phyloP scores from a whole-genome alignment of 345 rosid genomes.

The Eucalyptus victrix region DNA sequence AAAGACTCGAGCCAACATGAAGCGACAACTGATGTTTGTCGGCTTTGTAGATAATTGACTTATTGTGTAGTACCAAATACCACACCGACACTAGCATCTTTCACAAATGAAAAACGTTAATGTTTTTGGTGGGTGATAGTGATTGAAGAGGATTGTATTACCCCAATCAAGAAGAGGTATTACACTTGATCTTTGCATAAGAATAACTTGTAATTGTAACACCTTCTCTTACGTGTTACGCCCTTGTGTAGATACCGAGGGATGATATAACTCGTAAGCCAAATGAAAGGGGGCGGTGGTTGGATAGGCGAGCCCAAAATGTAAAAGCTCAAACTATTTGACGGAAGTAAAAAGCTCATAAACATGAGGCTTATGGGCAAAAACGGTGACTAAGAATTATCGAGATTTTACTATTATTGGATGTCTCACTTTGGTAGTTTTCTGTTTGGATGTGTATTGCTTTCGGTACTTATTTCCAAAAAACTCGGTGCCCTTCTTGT shows the following conservation, averaged over 20 bases:
- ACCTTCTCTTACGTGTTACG: too few relatives aligned
- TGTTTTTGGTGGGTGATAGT: too few relatives aligned
- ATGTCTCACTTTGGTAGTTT: neutral
- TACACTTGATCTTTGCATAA: neutral
- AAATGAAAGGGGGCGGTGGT: rapidly evolving
- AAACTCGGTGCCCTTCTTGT: neutral
- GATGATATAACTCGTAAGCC: neutral
- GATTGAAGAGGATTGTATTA: too few relatives aligned
- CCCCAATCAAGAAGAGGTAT: neutral
- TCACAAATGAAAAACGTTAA: neutral
- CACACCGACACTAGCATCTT: neutral
- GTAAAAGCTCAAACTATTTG: too few relatives aligned
- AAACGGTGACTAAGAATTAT: neutral
- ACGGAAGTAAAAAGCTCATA: too few relatives aligned
- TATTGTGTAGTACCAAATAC: neutral
- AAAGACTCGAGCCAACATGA: neutral
- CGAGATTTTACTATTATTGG: neutral
- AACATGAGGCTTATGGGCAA: too few relatives aligned
- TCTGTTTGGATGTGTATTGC: neutral
- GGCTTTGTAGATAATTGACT: neutral
- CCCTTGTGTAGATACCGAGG: neutral
- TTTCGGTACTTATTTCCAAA: neutral
- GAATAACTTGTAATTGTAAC: neutral
- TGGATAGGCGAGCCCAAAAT: neutral
- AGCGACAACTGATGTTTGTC: neutral